Percentiles rank a stretch among this genome's conserved stretches.
phyloP scores from a whole-genome alignment of 495 filamentous ascomycete species.

The Xylaria palmicola region DNA sequence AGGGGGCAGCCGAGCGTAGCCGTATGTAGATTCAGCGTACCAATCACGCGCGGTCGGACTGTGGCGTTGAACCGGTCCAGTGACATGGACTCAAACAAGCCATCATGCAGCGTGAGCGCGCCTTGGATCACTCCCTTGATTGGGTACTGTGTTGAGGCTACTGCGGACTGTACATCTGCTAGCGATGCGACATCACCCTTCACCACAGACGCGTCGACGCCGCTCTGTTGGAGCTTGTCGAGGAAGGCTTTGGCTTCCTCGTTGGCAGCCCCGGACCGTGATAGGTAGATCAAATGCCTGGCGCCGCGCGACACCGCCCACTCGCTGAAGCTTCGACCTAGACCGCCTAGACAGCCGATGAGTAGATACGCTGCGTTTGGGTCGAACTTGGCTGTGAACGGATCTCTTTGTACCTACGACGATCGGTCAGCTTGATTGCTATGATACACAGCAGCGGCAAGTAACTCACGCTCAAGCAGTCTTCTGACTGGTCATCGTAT shows the following conservation, averaged over 20 bases:
- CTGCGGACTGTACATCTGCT: constrained; percentile 17
- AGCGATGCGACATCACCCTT: constrained; percentile 29
- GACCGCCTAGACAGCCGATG: constrained; percentile 55
- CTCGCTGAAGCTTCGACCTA: constrained; percentile 51
- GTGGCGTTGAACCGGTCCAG: background rate
- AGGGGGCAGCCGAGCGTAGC: background rate
- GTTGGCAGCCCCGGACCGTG: constrained; percentile 41
- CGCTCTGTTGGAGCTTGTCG: constrained; percentile 29
- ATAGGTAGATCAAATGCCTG: constrained; percentile 50
- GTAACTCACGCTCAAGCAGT: background rate
- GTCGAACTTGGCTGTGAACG: constrained; percentile 20
- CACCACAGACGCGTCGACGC: constrained; percentile 23
- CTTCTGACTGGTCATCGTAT: background rate
- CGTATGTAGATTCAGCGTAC: background rate
- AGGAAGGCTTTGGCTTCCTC: constrained; percentile 23
- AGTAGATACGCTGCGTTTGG: constrained; percentile 48
- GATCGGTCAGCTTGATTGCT: background rate
- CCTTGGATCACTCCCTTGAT: background rate
- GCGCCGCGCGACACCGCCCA: constrained; percentile 56
- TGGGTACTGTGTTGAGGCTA: constrained; percentile 38
- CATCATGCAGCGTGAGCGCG: background rate
- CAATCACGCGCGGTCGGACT: background rate
- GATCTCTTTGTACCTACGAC: constrained; percentile 15
- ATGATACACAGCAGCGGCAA: background rate
- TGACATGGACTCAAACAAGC: background rate